A percentile compares a stretch with the other conserved stretches of the same genome.
Evolutionary conservation across 176 grass and related monocot genomes (phyloP).

Genomic region (Cenchrus fungigraminus): DNA sequence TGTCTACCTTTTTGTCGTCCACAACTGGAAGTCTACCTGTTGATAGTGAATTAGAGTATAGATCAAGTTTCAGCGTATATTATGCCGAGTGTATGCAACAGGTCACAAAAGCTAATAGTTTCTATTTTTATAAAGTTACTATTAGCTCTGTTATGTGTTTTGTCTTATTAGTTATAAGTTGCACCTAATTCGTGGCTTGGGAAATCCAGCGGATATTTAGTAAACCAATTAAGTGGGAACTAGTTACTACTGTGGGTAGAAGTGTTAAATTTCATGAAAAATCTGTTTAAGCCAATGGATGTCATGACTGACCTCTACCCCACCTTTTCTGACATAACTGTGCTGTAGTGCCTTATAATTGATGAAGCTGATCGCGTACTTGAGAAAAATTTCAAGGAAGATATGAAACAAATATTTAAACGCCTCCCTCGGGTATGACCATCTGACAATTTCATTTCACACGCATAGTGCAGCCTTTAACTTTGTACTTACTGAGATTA

Average conservation of each 20-base stretch:
- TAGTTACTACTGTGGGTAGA: not conserved
- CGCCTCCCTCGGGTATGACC: conserved; percentile 66
- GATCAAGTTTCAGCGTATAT: not conserved
- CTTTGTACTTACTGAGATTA: conserved; percentile 7
- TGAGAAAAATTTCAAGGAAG: conserved; percentile 89
- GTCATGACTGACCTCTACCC: not conserved
- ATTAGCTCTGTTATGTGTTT: not conserved
- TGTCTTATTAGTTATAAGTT: not conserved
- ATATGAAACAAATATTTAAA: conserved; percentile 99
- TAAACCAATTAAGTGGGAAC: not conserved
- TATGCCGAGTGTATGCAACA: conserved; percentile 3
- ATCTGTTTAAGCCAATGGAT: not conserved
- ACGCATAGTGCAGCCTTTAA: not conserved
- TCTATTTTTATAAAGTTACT: not conserved
- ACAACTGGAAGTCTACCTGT: not conserved
- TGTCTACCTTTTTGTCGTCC: not conserved
- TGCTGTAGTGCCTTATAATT: conserved; percentile 80
- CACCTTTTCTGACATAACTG: conserved; percentile 14
- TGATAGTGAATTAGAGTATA: conserved; percentile 10
- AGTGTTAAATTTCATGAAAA: not conserved
- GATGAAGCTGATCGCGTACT: conserved; percentile 94
- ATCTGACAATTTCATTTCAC: conserved; percentile 33
- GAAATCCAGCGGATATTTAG: not conserved
- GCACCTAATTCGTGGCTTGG: not conserved
- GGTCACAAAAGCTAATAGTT: not conserved